Evolutionary conservation across 805 yeast species (phyloP).

Genomic region (Sungouiella blattae): DNA sequence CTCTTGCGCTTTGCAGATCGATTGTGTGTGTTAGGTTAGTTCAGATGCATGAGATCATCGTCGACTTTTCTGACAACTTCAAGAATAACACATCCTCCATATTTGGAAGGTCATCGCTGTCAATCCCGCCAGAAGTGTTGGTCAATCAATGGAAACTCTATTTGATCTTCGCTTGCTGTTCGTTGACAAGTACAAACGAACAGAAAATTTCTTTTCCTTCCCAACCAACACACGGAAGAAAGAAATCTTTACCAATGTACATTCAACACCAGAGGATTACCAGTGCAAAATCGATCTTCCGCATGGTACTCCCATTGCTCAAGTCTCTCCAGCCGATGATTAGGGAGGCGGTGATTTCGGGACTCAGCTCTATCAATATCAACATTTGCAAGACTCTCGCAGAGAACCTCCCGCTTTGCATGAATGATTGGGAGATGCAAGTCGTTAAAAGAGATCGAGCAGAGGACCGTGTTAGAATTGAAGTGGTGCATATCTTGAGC

Average conservation of each 20-base stretch:
- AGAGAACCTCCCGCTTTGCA: slow-evolving; percentile 64
- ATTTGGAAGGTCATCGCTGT: slow-evolving; percentile 24
- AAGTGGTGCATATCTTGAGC: slow-evolving; percentile 70
- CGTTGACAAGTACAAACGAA: slow-evolving; percentile 84
- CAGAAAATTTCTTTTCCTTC: slow-evolving; percentile 61
- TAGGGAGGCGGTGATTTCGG: slow-evolving; percentile 84
- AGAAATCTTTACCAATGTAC: slow-evolving; percentile 72
- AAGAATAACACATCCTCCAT: slow-evolving; percentile 35
- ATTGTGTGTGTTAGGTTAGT: slow-evolving; percentile 86
- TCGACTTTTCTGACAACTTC: slow-evolving; percentile 49
- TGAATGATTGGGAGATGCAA: slow-evolving; percentile 45
- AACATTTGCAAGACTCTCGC: slow-evolving; percentile 81
- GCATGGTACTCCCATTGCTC: slow-evolving; percentile 79
- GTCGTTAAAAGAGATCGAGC: slow-evolving; percentile 26
- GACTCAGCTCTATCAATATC: slow-evolving; percentile 83
- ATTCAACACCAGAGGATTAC: slow-evolving; percentile 91
- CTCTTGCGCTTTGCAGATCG: slow-evolving; percentile 89
- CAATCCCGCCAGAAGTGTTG: slow-evolving; percentile 60
- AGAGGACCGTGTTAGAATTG: slow-evolving; percentile 59
- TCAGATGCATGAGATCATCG: slow-evolving; percentile 71
- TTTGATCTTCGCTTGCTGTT: slow-evolving; percentile 86
- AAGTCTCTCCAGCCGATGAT: slow-evolving; percentile 66
- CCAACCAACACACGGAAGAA: slow-evolving; percentile 58
- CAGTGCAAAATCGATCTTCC: slow-evolving; percentile 85
- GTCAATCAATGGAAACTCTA: slow-evolving; percentile 88